phyloP scores from a whole-genome alignment of 345 rosid genomes.

The Eucalyptus curtisii region DNA sequence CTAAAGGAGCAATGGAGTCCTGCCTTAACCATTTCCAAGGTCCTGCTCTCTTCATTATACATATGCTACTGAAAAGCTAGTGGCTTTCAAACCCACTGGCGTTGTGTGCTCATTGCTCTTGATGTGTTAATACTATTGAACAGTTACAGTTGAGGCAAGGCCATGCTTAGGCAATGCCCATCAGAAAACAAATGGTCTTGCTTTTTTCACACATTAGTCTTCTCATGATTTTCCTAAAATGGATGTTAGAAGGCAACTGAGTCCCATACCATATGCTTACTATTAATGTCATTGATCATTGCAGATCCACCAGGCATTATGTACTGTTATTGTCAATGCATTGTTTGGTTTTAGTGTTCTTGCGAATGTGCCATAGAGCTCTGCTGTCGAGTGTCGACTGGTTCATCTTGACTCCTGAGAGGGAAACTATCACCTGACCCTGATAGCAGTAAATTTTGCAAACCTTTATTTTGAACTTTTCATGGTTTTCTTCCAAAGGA shows the following conservation, averaged over 20 bases:
- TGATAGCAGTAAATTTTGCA: not conserved
- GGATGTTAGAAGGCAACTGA: not conserved
- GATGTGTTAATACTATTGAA: not conserved
- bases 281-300: not conserved
- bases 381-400: not conserved
- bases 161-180: not conserved
- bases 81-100: not conserved
- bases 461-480: not conserved
- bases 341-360: not conserved
- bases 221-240: not conserved
- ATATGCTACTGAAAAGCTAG: not conserved
- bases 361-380: not conserved
- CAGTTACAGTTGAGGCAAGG: not conserved
- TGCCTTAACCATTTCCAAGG: constrained; percentile 35
- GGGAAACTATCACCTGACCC: not conserved
- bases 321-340: not conserved
- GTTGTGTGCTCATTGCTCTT: not conserved
- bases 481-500: not conserved
- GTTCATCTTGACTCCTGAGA: not conserved
- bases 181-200: not conserved
- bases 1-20: constrained; percentile 43
- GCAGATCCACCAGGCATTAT: not conserved
- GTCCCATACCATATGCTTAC: not conserved
- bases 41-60: not conserved
- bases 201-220: not conserved